A percentile compares a stretch with the other conserved stretches of the same genome.
phyloP scores from a whole-genome alignment of 306 rosid species.

The Quercus agrifolia region DNA sequence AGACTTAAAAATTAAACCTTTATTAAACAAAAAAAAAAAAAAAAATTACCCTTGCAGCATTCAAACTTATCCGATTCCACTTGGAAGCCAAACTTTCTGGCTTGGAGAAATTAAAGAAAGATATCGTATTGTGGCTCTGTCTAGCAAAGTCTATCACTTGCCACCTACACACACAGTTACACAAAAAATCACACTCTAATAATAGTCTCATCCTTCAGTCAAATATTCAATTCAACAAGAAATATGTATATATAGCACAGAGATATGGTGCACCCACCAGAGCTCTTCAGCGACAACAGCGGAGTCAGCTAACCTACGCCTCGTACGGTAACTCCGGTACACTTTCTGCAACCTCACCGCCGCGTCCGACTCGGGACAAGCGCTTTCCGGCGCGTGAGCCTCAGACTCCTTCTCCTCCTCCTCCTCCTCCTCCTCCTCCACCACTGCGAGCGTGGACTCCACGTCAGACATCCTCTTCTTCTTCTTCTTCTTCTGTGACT shows the following conservation, averaged over 20 bases:
- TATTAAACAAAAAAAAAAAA: no score
- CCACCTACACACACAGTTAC: slow-evolving; percentile 58
- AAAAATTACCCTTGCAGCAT: slow-evolving; percentile 71
- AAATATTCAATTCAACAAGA: neutral
- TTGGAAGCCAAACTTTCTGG: slow-evolving; percentile 63
- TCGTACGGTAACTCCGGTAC: slow-evolving; percentile 83
- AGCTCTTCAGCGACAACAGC: slow-evolving; percentile 92
- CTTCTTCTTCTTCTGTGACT: neutral
- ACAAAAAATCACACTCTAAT: no score
- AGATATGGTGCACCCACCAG: slow-evolving; percentile 43
- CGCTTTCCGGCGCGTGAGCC: slow-evolving; percentile 4
- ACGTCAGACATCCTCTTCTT: neutral
- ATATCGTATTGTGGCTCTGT: slow-evolving; percentile 69
- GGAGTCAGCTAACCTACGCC: slow-evolving; percentile 88
- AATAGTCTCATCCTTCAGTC: no score
- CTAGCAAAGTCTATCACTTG: slow-evolving; percentile 69
- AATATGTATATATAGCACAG: neutral
- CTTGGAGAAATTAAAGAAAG: slow-evolving; percentile 64
- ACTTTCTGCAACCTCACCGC: slow-evolving; percentile 72
- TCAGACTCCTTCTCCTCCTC: neutral
- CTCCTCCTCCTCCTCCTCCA: neutral
- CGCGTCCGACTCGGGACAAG: slow-evolving; percentile 28
- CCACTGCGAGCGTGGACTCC: neutral
- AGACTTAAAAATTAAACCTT: neutral
- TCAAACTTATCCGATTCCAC: slow-evolving; percentile 66